phyloP scores from a whole-genome alignment of 2,329 filamentous ascomycete genomes.

The Ceratocystis variospora region DNA sequence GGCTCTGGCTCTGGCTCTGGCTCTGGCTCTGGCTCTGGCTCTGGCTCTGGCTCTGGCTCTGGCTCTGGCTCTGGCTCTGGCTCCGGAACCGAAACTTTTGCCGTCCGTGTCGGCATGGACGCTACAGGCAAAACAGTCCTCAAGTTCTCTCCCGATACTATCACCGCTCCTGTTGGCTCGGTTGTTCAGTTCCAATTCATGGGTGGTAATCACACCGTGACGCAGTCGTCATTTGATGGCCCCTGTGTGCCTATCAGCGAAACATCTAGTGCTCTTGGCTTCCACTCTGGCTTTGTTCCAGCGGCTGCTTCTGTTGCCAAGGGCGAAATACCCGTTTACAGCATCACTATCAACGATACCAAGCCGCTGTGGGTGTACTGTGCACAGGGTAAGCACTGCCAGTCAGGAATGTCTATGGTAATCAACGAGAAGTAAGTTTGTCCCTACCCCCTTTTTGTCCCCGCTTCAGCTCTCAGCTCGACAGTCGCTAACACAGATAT shows the following conservation, averaged over 20 bases:
- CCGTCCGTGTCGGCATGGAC: conserved; percentile 46
- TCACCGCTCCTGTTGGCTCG: conserved; percentile 54
- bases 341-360: conserved; percentile 52
- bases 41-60: not conserved
- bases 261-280: conserved; percentile 40
- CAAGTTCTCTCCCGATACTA: conserved; percentile 50
- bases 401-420: conserved; percentile 60
- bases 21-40: not conserved
- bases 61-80: not conserved
- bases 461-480: not conserved
- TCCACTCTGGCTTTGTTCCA: conserved; percentile 56
- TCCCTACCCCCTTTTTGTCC: not conserved
- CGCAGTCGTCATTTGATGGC: conserved; percentile 59
- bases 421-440: conserved; percentile 56
- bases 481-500: not conserved
- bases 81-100: conserved; percentile 16
- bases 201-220: conserved; percentile 62
- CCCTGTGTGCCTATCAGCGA: conserved; percentile 41
- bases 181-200: conserved; percentile 56
- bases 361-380: conserved; percentile 71
- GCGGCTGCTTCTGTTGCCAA: conserved; percentile 38
- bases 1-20: not conserved
- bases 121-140: conserved; percentile 38
- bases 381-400: conserved; percentile 59
- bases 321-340: conserved; percentile 52